Conservation (phyloP, 1,139 yeast species). For the Geotrichum reessii region DNA sequence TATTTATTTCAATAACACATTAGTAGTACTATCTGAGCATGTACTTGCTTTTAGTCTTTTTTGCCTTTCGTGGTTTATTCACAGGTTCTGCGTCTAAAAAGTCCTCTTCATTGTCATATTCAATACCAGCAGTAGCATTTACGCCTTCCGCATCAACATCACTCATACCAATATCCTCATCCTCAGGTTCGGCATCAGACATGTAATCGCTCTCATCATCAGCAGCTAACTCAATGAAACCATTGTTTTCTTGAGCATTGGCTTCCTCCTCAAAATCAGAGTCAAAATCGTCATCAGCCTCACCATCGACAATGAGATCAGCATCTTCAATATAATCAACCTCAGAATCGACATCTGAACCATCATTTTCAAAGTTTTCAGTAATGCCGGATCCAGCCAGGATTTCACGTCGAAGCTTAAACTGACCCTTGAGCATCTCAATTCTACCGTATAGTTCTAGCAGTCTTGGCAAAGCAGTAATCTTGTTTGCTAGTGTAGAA, state of each 20-base stretch:
- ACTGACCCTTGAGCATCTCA: conserved; percentile 64
- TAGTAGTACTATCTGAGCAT: neutral
- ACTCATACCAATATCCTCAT: conserved; percentile 28
- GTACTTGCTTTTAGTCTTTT: neutral
- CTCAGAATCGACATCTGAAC: conserved; percentile 38
- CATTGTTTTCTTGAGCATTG: conserved; percentile 12
- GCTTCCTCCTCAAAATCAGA: conserved; percentile 34
- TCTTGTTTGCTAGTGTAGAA: conserved; percentile 67
- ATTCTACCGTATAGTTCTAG: conserved; percentile 79
- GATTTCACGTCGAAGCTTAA: conserved; percentile 58
- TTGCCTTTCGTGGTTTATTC: neutral
- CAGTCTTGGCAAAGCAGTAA: conserved; percentile 69
- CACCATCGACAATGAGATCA: conserved; percentile 39
- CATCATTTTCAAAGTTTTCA: conserved; percentile 37
- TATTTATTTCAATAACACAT: neutral
- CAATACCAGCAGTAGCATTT: conserved; percentile 23
- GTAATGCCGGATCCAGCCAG: conserved; percentile 31
- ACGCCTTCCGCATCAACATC: conserved; percentile 28
- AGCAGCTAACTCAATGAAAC: conserved; percentile 11
- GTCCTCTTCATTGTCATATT: conserved; percentile 8
- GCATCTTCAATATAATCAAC: conserved; percentile 48
- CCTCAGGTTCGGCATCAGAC: conserved; percentile 18
- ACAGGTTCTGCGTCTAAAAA: neutral
- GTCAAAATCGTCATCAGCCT: conserved; percentile 39
- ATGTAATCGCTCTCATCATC: conserved; percentile 3